Conservation (phyloP, 106 monocot species). For the Dioscorea alata region DNA sequence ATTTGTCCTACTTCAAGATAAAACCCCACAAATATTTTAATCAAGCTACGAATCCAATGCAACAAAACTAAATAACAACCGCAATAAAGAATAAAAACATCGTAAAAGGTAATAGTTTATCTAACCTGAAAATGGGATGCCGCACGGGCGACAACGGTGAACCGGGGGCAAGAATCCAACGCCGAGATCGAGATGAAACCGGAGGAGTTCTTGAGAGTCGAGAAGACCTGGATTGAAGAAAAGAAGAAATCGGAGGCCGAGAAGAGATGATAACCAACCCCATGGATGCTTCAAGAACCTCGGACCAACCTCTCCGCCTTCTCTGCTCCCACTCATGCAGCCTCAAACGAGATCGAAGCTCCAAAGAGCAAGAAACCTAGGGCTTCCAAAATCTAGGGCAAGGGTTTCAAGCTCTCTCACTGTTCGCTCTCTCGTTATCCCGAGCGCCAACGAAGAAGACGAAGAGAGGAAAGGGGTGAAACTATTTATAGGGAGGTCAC, state of each 20-base stretch:
- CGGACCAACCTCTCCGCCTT: slow-evolving; percentile 13
- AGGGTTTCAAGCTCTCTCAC: background rate
- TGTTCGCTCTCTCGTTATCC: background rate
- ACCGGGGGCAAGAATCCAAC: slow-evolving; percentile 3
- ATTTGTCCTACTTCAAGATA: too few relatives aligned
- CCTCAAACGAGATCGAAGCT: background rate
- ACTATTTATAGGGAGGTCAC: background rate
- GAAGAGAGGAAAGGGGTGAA: background rate
- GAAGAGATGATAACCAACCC: slow-evolving; percentile 29
- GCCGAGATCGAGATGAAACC: background rate
- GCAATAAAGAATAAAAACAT: too few relatives aligned
- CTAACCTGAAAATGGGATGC: too few relatives aligned
- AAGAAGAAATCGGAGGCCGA: background rate
- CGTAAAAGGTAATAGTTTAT: too few relatives aligned
- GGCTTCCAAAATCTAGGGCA: slow-evolving; percentile 2
- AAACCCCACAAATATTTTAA: too few relatives aligned
- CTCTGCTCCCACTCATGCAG: slow-evolving; percentile 56
- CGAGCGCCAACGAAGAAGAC: slow-evolving; percentile 13
- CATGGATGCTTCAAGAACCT: slow-evolving; percentile 55
- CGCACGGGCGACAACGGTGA: slow-evolving; percentile 8
- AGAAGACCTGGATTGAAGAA: background rate
- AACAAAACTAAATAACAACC: too few relatives aligned
- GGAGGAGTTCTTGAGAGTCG: background rate
- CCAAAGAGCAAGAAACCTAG: background rate
- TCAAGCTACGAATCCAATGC: too few relatives aligned